Evolutionary conservation across 2,329 filamentous ascomycete genomes (phyloP), one percentile per base, ranked within the genome.

Genomic region (Westerdykella sp.): DNA sequence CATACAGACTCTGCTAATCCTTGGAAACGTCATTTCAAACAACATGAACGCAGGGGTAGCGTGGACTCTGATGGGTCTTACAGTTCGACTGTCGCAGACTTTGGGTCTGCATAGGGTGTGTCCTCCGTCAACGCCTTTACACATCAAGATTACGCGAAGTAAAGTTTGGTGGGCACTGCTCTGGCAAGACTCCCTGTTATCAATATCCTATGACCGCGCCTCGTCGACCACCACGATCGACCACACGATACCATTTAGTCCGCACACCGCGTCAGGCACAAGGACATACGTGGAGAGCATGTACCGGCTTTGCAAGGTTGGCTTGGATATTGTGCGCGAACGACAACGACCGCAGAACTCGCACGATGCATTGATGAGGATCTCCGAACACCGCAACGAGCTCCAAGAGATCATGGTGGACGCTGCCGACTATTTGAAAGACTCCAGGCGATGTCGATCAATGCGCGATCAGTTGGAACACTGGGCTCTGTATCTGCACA

Each of bases 11-110:
- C 68, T 82, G 16, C 63, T 82, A 3, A 76, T 82, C 11, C 78
- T 83, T 23, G 77, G 78, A 39, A 81, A 81, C 52, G 79, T 79
- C 18, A 69, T 80, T 23, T 78, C 77, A 1, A 79, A 80, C 56
- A 80, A 79, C 49, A 80, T 80, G 77, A 83, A 82, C 46, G 79
- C 79, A 7, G 79, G 79, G 2, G 79, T 80, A 14, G 77, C 79
- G 4, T 83, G 81, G 69, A 77, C 79, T 21, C 59, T 82, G 12
- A 74, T 62, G 70, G 72, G 77, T 7, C 72, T 82, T 60, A 81
- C 78, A 1, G 72, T 80, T 38, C 72, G 79, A 45, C 74, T 82
- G 61, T 78, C 78, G 11, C 71, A 81, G 60, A 78, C 76, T 5
- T 70, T 81, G 10, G 79, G 79, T 5, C 62, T 83, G 35, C 79